Evolutionary conservation across 306 rosid genomes (phyloP).

Genomic region (Glycine soja): DNA sequence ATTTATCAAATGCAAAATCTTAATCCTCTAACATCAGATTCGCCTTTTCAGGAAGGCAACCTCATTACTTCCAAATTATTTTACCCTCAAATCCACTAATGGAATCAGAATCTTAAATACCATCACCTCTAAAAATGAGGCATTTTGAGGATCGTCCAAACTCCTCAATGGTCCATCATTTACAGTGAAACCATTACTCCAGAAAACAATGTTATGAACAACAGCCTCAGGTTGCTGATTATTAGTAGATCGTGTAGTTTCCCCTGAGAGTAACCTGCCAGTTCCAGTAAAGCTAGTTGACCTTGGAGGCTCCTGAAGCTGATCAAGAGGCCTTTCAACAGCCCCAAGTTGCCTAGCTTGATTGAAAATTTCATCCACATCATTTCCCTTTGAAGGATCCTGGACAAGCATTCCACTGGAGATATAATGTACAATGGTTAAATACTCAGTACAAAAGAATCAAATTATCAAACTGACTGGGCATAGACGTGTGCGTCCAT

Average conservation of each 20-base stretch:
- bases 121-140: slow-evolving; percentile 85
- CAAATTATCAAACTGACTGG: slow-evolving; percentile 33
- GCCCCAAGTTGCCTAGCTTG: slow-evolving; percentile 94
- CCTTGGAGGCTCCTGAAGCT: slow-evolving; percentile 77
- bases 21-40: slow-evolving; percentile 15
- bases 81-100: slow-evolving; percentile 17
- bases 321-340: slow-evolving; percentile 79
- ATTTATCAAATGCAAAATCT: slow-evolving; percentile 11
- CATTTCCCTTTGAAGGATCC: slow-evolving; percentile 90
- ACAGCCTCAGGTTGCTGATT: slow-evolving; percentile 80
- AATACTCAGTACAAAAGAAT: slow-evolving; percentile 1
- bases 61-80: slow-evolving; percentile 19
- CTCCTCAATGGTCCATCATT: slow-evolving; percentile 95
- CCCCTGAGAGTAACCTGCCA: slow-evolving; percentile 90
- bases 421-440: slow-evolving; percentile 45
- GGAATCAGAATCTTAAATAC: slow-evolving; percentile 19
- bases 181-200: slow-evolving; percentile 90
- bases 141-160: slow-evolving; percentile 96
- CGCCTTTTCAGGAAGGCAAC: background rate
- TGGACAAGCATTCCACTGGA: slow-evolving; percentile 99
- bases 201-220: slow-evolving; percentile 90
- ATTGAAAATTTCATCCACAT: slow-evolving; percentile 85
- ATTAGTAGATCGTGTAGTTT: slow-evolving; percentile 64
- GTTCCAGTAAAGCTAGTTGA: slow-evolving; percentile 90
- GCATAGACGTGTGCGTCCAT: background rate